Conservation (phyloP, 768 basidiomycete species). For the Tricholoma flavovirens region DNA sequence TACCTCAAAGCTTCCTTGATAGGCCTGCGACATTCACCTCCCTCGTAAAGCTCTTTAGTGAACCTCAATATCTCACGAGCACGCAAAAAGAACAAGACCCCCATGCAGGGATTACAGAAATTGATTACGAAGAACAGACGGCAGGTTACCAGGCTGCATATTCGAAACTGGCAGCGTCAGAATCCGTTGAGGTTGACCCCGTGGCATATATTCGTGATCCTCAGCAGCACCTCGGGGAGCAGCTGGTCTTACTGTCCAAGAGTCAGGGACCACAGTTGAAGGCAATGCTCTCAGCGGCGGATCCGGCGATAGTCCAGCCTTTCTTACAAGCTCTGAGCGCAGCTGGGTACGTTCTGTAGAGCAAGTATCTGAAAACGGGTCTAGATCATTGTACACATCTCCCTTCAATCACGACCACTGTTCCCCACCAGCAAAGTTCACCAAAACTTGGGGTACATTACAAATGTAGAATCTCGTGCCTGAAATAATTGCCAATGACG, state of each 20-base stretch:
- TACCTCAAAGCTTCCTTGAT: not conserved
- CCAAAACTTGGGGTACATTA: not conserved
- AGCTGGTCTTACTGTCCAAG: constrained; percentile 33
- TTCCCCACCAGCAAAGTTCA: no score
- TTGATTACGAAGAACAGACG: constrained; percentile 87
- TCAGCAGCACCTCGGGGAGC: constrained; percentile 46
- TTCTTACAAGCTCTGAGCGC: constrained; percentile 21
- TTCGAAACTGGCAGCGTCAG: constrained; percentile 83
- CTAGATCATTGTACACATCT: not conserved
- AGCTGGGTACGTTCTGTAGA: constrained; percentile 21
- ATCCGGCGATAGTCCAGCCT: constrained; percentile 18
- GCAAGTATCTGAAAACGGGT: no score
- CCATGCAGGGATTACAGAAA: constrained; percentile 56
- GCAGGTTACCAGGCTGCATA: constrained; percentile 94
- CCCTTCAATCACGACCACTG: not conserved
- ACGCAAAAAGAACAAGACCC: constrained; percentile 38
- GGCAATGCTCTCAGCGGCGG: constrained; percentile 30
- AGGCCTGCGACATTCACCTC: constrained; percentile 71
- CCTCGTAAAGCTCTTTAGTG: constrained; percentile 70
- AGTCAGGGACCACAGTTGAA: constrained; percentile 32
- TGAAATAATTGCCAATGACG: not conserved
- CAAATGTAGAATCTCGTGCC: not conserved
- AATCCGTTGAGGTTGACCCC: constrained; percentile 51
- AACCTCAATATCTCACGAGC: constrained; percentile 63
- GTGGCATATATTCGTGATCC: constrained; percentile 55